Evolutionary conservation across 2,329 filamentous ascomycete genomes (phyloP).

Genomic region (Colletotrichum nymphaeae): DNA sequence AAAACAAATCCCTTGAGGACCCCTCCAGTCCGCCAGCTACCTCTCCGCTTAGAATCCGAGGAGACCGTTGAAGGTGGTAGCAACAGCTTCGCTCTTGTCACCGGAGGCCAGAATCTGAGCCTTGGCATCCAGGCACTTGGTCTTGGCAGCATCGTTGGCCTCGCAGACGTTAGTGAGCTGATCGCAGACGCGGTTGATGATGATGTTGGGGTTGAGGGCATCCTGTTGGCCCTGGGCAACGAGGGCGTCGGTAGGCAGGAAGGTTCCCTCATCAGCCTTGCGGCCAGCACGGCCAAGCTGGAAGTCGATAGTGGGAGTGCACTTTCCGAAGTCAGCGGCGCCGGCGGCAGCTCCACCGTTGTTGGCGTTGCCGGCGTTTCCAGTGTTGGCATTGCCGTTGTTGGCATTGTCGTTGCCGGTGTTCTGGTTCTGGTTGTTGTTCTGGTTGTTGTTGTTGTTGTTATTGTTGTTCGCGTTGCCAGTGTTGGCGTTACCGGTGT

Average conservation of each 20-base stretch:
- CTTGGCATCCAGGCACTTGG: conserved; percentile 59
- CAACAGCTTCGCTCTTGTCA: conserved; percentile 59
- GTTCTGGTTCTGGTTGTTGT: conserved; percentile 25
- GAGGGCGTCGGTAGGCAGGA: conserved; percentile 66
- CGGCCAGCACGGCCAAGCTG: conserved; percentile 64
- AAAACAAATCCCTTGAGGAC: background rate
- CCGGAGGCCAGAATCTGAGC: conserved; percentile 61
- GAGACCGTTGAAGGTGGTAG: conserved; percentile 58
- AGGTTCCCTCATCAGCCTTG: conserved; percentile 64
- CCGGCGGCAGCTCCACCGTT: conserved; percentile 38
- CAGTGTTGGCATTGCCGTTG: conserved; percentile 28
- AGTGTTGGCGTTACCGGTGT: conserved; percentile 36
- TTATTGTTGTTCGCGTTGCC: conserved; percentile 5
- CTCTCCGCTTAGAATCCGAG: conserved; percentile 48
- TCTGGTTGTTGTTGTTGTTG: conserved; percentile 14
- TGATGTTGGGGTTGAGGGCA: conserved; percentile 72
- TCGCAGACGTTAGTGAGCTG: conserved; percentile 69
- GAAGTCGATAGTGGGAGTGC: conserved; percentile 66
- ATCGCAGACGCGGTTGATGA: conserved; percentile 72
- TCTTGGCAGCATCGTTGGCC: conserved; percentile 66
- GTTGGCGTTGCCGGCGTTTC: conserved; percentile 39
- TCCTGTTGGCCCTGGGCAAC: conserved; percentile 67
- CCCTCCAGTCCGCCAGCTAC: background rate
- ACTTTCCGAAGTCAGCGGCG: conserved; percentile 60
- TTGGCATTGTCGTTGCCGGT: background rate